Base-by-base conservation (phyloP, 2,329 filamentous ascomycete genomes). In the Penicillium sp. region DNA sequence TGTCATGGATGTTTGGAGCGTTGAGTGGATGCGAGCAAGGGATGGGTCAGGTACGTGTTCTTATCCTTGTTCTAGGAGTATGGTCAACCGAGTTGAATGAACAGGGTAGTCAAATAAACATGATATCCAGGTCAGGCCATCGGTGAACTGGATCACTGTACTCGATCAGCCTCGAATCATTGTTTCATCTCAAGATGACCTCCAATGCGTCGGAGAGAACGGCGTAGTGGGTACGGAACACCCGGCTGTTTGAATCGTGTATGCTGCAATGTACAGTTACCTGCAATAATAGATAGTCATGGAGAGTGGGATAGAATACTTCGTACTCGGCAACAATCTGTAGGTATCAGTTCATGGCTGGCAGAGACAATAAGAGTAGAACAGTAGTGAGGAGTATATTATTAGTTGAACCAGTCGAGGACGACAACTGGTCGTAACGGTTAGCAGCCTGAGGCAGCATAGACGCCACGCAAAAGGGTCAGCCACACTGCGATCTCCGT, bases 1-100 rank as follows among this genome's bases (percentile, higher is more conserved):
- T 28, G 33, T 56, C 35, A 30, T 58, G 50, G 19, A 22, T 55
- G 24, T 30, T 40, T 53, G 62, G 65, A 65, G 61, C 60, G 59
- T 61, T 60, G 24, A 61, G 59, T 56, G 59, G 51, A 54, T 63
- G 47, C 56, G 58, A 59, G 66, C 68, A 70, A 70, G 68, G 68
- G 68, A 68, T 68, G 65, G 65, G 49, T 68, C 68, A 68, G 65
- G 66, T 69, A 69, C 68, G 56, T 65, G 61, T 65, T 63, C 60
- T 59, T 22, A 42, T 54, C 51, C 51, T 57, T 19, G 35, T 53
- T 47, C 13, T 47, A 2, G 56, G 8, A 4, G 24, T 53, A 19
- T 58, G 26, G 53, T 28, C 49, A 19, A 22, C n/a, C 17, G 17
- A 4, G 2, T 47, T n/a, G 24, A 12, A 4, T 19, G 1, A 9